Evolutionary conservation across 805 yeast genomes (phyloP).

Genomic region (Cyberlindnera mycetangii): DNA sequence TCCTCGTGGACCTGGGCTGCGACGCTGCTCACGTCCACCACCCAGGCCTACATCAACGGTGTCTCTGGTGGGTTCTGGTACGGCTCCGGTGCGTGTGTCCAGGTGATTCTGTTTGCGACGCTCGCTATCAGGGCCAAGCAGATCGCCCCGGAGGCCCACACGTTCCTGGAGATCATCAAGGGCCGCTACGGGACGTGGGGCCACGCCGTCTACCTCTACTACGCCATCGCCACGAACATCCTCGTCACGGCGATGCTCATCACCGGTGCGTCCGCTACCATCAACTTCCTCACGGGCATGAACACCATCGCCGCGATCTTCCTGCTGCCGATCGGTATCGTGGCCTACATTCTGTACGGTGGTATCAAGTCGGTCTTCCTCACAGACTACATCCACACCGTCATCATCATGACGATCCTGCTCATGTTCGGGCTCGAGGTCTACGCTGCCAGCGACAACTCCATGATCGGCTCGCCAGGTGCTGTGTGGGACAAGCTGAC

Average conservation of each 20-base stretch:
- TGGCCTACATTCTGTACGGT: constrained; percentile 72
- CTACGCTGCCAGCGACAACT: constrained; percentile 55
- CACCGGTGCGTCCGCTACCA: constrained; percentile 87
- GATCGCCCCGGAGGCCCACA: constrained; percentile 89
- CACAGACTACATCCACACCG: constrained; percentile 79
- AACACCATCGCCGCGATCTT: constrained; percentile 78
- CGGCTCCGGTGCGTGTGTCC: constrained; percentile 91
- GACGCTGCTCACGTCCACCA: constrained; percentile 68
- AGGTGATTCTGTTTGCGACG: constrained; percentile 81
- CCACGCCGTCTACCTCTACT: constrained; percentile 68
- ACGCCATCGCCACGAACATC: constrained; percentile 84
- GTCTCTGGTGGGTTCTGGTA: constrained; percentile 66
- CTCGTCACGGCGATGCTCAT: constrained; percentile 90
- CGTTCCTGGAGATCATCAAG: constrained; percentile 80
- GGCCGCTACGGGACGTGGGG: constrained; percentile 77
- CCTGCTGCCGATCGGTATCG: constrained; percentile 77
- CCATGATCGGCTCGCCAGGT: constrained; percentile 76
- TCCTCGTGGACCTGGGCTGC: constrained; percentile 96
- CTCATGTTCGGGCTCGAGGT: constrained; percentile 79
- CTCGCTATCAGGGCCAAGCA: constrained; percentile 86
- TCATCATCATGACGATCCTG: constrained; percentile 73
- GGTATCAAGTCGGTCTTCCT: constrained; percentile 81
- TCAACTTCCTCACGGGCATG: constrained; percentile 79
- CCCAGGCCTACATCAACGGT: constrained; percentile 78
- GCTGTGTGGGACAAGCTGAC: constrained; percentile 73